Evolutionary conservation across 768 basidiomycete species (phyloP).

Genomic region (Tubosaeta sp.): DNA sequence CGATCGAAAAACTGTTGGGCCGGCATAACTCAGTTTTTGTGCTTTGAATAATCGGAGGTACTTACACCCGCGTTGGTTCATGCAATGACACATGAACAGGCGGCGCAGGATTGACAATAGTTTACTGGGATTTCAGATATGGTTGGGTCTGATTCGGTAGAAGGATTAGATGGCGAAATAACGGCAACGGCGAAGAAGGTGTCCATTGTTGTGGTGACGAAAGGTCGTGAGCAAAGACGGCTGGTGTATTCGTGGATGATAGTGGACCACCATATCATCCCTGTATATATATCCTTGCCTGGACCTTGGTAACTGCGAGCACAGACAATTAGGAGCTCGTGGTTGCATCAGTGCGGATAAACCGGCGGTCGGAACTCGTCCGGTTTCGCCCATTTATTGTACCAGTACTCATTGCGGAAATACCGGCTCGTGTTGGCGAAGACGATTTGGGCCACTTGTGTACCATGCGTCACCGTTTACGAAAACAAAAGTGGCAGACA

Average conservation of each 20-base stretch:
- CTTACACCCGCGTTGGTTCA: constrained; percentile 16
- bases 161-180: background rate
- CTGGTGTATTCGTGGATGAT: constrained; percentile 1
- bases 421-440: background rate
- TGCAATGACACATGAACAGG: constrained; percentile 12
- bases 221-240: constrained; percentile 5
- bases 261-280: background rate
- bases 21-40: background rate
- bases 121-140: constrained; percentile 12
- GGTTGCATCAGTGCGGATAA: constrained; percentile 1
- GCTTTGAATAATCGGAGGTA: background rate
- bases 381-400: constrained; percentile 22
- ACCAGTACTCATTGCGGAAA: background rate
- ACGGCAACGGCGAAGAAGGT: constrained; percentile 1
- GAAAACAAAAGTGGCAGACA: constrained; percentile 18
- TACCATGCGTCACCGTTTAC: constrained; percentile 6
- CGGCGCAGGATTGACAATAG: background rate
- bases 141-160: background rate
- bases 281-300: constrained; percentile 16
- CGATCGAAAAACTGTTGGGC: background rate
- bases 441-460: constrained; percentile 4
- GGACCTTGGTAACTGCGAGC: background rate
- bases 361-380: constrained; percentile 4
- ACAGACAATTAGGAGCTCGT: constrained; percentile 15
- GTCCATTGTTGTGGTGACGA: constrained; percentile 19